Conservation (phyloP, 2,329 filamentous ascomycete species). For the Fusarium liriodendri region DNA sequence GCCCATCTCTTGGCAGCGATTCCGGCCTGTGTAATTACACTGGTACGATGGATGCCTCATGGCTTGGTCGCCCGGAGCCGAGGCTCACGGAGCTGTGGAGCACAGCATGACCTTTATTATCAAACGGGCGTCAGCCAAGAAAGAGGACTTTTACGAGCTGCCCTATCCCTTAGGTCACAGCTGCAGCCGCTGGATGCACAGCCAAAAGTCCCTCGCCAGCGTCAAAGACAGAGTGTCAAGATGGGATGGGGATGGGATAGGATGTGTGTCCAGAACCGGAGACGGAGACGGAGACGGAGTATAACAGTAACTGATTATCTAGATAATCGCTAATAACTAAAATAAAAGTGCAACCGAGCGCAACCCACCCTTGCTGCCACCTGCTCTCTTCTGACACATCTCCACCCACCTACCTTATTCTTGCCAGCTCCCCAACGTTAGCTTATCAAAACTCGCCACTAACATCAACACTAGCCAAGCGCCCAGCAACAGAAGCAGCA, state of each 20-base stretch:
- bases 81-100: constrained; percentile 1
- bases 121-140: neutral
- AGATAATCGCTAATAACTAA: constrained; percentile 18
- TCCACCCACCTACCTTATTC: constrained; percentile 19
- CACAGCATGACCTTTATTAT: neutral
- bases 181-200: no score
- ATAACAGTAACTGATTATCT: constrained; percentile 14
- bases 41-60: neutral
- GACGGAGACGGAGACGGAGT: neutral
- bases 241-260: neutral
- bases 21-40: neutral
- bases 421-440: neutral
- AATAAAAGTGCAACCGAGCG: neutral
- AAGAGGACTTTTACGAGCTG: neutral
- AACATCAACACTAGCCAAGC: constrained; percentile 14
- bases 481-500: neutral
- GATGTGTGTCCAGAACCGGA: neutral
- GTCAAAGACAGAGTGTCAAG: neutral
- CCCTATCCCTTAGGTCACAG: no score
- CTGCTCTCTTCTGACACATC: neutral
- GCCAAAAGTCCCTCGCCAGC: neutral
- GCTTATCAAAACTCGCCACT: constrained; percentile 23
- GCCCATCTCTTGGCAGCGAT: constrained; percentile 1
- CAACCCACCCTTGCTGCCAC: constrained; percentile 1
- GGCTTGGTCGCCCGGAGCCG: neutral